phyloP scores from a whole-genome alignment of 164 flowering plant genomes.

The Piper longum region DNA sequence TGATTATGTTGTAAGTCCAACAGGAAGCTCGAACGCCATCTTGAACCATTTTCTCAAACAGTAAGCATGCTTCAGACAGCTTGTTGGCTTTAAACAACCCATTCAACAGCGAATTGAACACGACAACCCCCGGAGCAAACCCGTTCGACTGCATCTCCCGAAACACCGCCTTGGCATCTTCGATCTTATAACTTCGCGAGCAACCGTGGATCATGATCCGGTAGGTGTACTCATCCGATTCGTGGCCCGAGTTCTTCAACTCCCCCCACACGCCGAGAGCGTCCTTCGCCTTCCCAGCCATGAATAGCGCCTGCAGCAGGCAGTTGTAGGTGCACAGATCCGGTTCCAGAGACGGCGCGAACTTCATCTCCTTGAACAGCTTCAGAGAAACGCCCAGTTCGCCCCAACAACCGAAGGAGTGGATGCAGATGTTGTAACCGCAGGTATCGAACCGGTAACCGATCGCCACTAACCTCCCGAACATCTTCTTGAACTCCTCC shows the following conservation, averaged over 20 bases:
- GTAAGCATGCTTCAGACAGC: conserved; percentile 62
- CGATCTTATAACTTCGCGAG: conserved; percentile 40
- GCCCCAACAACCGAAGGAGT: conserved; percentile 92
- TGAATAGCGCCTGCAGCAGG: conserved; percentile 55
- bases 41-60: conserved; percentile 77
- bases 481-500: conserved; percentile 42
- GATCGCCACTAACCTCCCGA: conserved; percentile 34
- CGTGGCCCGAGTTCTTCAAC: conserved; percentile 65
- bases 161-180: conserved; percentile 57
- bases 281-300: conserved; percentile 64
- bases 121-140: conserved; percentile 36
- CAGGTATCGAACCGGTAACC: conserved; percentile 37
- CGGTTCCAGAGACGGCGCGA: conserved; percentile 17
- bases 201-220: conserved; percentile 73
- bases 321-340: conserved; percentile 90
- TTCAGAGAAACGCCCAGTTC: conserved; percentile 41
- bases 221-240: conserved; percentile 63
- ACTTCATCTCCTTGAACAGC: conserved; percentile 81
- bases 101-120: conserved; percentile 72
- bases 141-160: conserved; percentile 72
- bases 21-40: conserved; percentile 63
- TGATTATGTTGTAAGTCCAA: conserved; percentile 76
- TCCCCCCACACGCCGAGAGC: conserved; percentile 71
- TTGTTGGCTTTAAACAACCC: conserved; percentile 70
- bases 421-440: conserved; percentile 84